Evolutionary conservation across 257 asterid species (phyloP).

Genomic region (Forsythia viridissima): DNA sequence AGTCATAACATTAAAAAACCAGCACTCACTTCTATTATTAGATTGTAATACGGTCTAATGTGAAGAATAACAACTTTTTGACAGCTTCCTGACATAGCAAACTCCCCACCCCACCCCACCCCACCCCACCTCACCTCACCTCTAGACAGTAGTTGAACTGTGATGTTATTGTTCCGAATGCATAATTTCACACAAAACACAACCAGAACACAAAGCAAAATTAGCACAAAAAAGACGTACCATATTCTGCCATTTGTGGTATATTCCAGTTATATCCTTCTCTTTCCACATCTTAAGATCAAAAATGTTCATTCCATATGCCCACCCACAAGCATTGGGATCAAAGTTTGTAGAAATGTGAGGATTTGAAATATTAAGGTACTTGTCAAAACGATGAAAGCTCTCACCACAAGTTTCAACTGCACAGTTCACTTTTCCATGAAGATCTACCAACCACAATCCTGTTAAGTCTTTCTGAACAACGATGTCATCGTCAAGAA

Average conservation of each 20-base stretch:
- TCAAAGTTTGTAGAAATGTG: slow-evolving; percentile 81
- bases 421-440: slow-evolving; percentile 95
- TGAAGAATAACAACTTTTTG: too few relatives aligned
- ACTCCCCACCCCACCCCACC: not conserved
- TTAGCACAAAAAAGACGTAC: slow-evolving; percentile 35
- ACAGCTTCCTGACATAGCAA: not conserved
- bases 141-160: not conserved
- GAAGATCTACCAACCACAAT: slow-evolving; percentile 82
- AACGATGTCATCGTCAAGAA: slow-evolving; percentile 97
- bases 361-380: slow-evolving; percentile 93
- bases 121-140: not conserved
- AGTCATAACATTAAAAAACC: not conserved
- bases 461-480: slow-evolving; percentile 97
- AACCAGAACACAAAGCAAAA: not conserved
- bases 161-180: not conserved
- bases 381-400: slow-evolving; percentile 95
- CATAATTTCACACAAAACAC: not conserved
- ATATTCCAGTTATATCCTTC: slow-evolving; percentile 94
- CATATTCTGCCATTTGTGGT: slow-evolving; percentile 99
- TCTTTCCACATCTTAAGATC: slow-evolving; percentile 95
- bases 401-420: slow-evolving; percentile 98
- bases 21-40: not conserved
- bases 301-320: slow-evolving; percentile 95
- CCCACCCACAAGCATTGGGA: slow-evolving; percentile 99
- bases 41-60: not conserved